Evolutionary conservation across 192 early-diverging fungal species (phyloP), one percentile per base, ranked within the genome.

Genomic region (Allomyces arbusculus): DNA sequence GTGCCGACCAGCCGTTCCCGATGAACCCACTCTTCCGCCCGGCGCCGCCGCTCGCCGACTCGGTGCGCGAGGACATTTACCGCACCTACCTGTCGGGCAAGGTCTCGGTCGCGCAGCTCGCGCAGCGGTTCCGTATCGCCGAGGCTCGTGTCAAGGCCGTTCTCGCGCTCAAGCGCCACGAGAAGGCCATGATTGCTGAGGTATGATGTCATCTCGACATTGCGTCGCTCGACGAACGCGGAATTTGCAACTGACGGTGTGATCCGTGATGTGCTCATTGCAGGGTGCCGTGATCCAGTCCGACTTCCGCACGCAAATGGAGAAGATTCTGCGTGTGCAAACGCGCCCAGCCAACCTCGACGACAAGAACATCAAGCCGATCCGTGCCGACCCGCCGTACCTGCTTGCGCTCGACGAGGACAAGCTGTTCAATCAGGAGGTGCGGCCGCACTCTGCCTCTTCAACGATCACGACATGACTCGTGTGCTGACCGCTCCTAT

Each of bases 111-210:
- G 81, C 87, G 16, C 67, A 80, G 25, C 78, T 94, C 63, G 91
- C 85, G 20, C 79, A 78, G 4, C 78, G 82, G 64, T 87, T 79
- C 73, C 72, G 72, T 12, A 70, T 94, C 12, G 89, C 94, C 16
- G 83, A 94, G 68, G 85, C 83, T 68, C 84, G 94, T 61, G 81
- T 90, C 10, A 84, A 94, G 76, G 94, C 92, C n/a, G 86, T 97
- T 67, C 71, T 97, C 43, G 83, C 86, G 63, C 78, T 97, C 63
- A 93, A 94, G 74, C 81, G 85, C 12, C 72, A 87, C 58, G 89
- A 89, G 71, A 77, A 83, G 66, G 74, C 89, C 44, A 82, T 86
- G 86, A 72, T 81, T n/a, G 66, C 75, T n/a, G 68, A 84, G 44
- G 85, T 87, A 74, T 67, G 67, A 7, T 3, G 33, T 8, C 33